Base-by-base conservation (phyloP, 2,329 filamentous ascomycete genomes). In the Eutypella sp. region DNA sequence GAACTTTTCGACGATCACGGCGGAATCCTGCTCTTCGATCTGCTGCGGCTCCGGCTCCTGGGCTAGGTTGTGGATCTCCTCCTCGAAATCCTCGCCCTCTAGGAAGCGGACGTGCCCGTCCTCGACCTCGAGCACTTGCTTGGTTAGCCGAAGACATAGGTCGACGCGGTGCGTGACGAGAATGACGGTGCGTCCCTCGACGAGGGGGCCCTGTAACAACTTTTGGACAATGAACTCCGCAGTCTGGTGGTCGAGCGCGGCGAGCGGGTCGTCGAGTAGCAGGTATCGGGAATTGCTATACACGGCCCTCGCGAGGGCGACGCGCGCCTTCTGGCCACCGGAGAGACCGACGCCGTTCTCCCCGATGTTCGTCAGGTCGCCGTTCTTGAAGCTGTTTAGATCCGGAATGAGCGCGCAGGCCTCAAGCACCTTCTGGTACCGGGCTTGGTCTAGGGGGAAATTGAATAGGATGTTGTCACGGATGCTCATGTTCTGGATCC, bases 131-230 rank as follows among this genome's bases (percentile, higher is more conserved):
- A 96, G 67, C 15, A 89, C 76, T 57, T 93, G 86, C 41, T 83
- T 72, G 2, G 89, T 87, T 37, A 90, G 71, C n/a, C 78, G 73
- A 18, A 81, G 76, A 48, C 89, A 87, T 9, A 96, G 69, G 49
- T 91, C 84, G n/a, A 91, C 84, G 31, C 84, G 76, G 60, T 90
- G 86, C 0, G 89, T 90, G 40, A 92, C 87, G 36, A 90, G 79
- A n/a, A 93, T 78, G 0, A 88, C 83, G 0, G 85, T 87, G 5
- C 87, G 76, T 6, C 72, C 76, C 45, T 81, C 76, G 9, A 76
- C 69, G 0, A 85, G 76, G 0, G 84, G 71, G 0, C 78, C 77
- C 18, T 76, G 73, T 42, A 89, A 72, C 53, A 69, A 76, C 64
- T 70, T 79, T 51, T 67, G 78, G 75, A 96, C 56, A 63, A 71